Evolutionary conservation across 2,329 filamentous ascomycete species (phyloP), one percentile per base, ranked within the genome.

Genomic region (Ophiostoma populinum): DNA sequence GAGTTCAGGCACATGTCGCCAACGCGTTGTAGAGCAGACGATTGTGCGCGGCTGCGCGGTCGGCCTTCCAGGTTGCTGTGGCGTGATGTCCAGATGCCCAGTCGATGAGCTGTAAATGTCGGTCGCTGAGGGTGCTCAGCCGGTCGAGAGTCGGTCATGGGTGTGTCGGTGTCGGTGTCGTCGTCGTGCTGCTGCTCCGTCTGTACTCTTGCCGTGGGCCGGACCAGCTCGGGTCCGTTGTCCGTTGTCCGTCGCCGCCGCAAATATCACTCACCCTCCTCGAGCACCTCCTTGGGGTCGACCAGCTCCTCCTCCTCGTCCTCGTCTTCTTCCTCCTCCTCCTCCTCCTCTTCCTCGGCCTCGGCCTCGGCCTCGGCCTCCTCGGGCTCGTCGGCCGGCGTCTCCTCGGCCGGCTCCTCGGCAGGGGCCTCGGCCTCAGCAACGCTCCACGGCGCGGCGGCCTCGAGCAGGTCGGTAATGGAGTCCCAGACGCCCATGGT

Each of bases 251-350:
- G 29, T 21, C 18, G 8, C 29, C 19, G 18, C 24, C 29, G 29
- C 20, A n/a, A 22, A 16, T 11, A 24, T 31, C 19, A 44, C 40
- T 32, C 39, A 95, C 90, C 85, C 72, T 92, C 83, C 62, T 92
- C 80, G 43, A 95, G 61, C 57, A 72, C 70, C 43, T 86, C 81
- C 70, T 92, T 92, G 49, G 78, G 75, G 56, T 95, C 87, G 48
- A 78, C 75, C 43, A 71, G 76, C 42, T 86, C 79, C 43, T 87
- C 81, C 35, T 90, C 81, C 40, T 78, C 75, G 28, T 79, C 77
- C 18, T 75, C 78, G 55, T 68, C 65, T 51, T 75, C 63, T 40
- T 78, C 75, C 28, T 79, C 77, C 18, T 75, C 78, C 55, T 68
- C 65, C 51, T 75, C 63, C 47, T 63, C 62, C 52, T 48, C 56